Evolutionary conservation across 2,329 filamentous ascomycete genomes (phyloP).

Genomic region (Fusarium subtropicale): DNA sequence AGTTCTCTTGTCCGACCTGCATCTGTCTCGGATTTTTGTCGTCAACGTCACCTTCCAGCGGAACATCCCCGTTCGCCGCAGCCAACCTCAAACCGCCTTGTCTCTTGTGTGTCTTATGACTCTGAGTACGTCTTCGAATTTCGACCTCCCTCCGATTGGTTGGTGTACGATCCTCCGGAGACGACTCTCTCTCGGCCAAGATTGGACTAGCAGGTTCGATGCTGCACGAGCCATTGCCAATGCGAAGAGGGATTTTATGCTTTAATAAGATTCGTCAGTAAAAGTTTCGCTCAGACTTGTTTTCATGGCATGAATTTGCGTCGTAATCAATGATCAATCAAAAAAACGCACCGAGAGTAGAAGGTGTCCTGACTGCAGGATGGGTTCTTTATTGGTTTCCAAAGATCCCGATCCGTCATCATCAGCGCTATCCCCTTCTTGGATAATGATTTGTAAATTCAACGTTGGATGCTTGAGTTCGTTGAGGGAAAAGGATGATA

Average conservation of each 20-base stretch:
- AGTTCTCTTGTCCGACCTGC: slow-evolving; percentile 1
- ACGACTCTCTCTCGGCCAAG: not conserved
- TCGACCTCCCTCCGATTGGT: not conserved
- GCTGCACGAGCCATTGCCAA: not conserved
- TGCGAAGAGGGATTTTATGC: not conserved
- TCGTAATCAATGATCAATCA: not conserved
- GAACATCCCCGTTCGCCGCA: not conserved
- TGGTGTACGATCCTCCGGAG: not conserved
- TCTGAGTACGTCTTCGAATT: not conserved
- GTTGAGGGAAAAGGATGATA: not conserved
- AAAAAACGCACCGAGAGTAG: not conserved
- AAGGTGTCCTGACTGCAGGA: not conserved
- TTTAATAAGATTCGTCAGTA: not conserved
- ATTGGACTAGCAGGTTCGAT: not conserved
- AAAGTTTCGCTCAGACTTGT: not conserved
- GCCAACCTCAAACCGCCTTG: not conserved
- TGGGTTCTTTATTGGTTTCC: not conserved
- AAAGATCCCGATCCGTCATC: not conserved
- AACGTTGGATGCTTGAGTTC: not conserved
- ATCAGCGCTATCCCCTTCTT: slow-evolving; percentile 2
- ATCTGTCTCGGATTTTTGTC: not conserved
- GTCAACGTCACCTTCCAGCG: not conserved
- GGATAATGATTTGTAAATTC: not conserved
- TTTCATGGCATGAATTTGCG: not conserved
- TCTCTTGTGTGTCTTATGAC: not conserved